A percentile compares a stretch with the other conserved stretches of the same genome.
These are phyloP conservation scores for Phytopythium oedochilum DNA, from an alignment of 352 stramenopile genomes.

Conservation along the genomic window DNA sequence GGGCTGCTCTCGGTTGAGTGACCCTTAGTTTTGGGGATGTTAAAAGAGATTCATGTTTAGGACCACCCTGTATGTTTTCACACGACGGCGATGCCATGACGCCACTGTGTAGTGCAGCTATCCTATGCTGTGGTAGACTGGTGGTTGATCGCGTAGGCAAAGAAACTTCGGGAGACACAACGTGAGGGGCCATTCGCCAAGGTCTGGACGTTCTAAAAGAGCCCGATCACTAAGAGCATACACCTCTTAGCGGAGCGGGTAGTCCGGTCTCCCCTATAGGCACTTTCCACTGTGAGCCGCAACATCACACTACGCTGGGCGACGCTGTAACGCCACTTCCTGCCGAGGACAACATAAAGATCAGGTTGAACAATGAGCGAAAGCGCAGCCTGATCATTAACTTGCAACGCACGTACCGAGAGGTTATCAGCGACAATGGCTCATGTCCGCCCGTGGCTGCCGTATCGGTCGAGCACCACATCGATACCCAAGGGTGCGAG, in stretches of 20 bases:
- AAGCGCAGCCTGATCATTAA: too few relatives aligned
- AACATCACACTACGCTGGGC: too few relatives aligned
- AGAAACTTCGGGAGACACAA: not conserved
- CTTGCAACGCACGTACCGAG: too few relatives aligned
- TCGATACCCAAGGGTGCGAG: slow-evolving; percentile 9
- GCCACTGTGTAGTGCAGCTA: not conserved
- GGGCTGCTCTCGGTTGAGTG: too few relatives aligned
- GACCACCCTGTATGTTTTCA: not conserved
- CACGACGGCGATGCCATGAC: not conserved
- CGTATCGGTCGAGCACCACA: too few relatives aligned
- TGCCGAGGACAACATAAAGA: too few relatives aligned
- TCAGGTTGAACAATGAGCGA: too few relatives aligned
- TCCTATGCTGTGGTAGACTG: not conserved
- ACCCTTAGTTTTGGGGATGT: not conserved
- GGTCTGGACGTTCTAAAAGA: not conserved
- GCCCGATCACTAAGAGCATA: not conserved
- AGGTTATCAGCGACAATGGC: too few relatives aligned
- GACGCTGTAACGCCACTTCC: too few relatives aligned
- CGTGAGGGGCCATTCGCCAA: not conserved
- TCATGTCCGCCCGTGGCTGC: too few relatives aligned
- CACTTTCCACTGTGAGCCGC: not conserved
- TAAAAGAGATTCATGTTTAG: not conserved
- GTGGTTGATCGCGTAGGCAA: not conserved
- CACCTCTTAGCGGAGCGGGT: not conserved
- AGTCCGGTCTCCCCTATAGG: not conserved